Evolutionary conservation across 2,329 filamentous ascomycete genomes (phyloP), one percentile per base, ranked within the genome.

Genomic region (Fusarium denticulatum): DNA sequence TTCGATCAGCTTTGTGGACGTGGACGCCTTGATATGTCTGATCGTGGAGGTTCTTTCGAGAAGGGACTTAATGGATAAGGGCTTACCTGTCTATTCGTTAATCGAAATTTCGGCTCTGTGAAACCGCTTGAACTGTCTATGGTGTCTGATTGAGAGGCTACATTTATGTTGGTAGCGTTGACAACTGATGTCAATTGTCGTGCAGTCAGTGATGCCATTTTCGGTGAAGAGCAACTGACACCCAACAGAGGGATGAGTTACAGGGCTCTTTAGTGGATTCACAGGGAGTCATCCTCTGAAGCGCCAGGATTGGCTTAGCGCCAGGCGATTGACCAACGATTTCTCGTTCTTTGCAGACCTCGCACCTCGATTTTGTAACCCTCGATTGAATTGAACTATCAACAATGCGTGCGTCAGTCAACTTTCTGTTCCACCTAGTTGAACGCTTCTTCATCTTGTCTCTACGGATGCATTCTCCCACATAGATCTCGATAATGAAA

Each of bases 21-120:
- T 3, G 6, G 22, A 42, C 16, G 40, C 14, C 39, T 40, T 4
- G 3, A 15, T 0, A 15, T 42, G 8, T 10, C 39, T n/a, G 37
- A 40, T 0, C 40, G n/a, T 0, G 1, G 1, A n/a, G 6, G 2
- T n/a, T 42, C 22, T n/a, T 7, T n/a, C 3, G 22, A n/a, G 22
- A n/a, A n/a, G 3, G 22, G 14, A 42, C 22, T n/a, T 15, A 5
- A 22, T n/a, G 14, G 22, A 42, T 15, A 42, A 42, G 9, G 3
- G 9, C 6, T 3, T 42, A 42, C 8, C 15, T 15, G 6, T 11
- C 15, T 43, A 0, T 43, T 43, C 0, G n/a, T 12, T 9, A 18
- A 2, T 9, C 13, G 14, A 15, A n/a, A 15, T 4, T 5, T 6
- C 1, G 1, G 39, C 5, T n/a, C 3, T n/a, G 3, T 3, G 22